phyloP scores from a whole-genome alignment of 2,329 filamentous ascomycete species.

The Diplodia intermedia region DNA sequence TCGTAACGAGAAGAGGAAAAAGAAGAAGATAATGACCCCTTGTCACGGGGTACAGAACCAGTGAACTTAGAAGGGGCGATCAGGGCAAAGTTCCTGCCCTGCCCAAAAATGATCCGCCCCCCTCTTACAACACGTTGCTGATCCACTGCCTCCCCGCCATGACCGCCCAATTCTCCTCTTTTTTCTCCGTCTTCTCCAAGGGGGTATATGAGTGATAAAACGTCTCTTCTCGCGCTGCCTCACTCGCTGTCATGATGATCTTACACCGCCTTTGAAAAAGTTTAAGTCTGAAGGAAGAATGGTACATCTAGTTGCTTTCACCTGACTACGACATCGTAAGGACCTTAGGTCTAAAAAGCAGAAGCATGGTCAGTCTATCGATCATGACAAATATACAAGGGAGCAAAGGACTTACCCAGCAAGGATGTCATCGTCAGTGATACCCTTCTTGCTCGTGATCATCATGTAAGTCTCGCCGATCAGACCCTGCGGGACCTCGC shows the following conservation, averaged over 20 bases:
- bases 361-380: neutral
- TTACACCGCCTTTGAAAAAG: neutral
- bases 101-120: neutral
- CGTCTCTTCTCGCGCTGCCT: neutral
- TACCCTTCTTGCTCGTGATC: slow-evolving; percentile 60
- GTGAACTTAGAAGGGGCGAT: neutral
- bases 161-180: neutral
- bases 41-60: neutral
- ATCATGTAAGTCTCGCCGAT: slow-evolving; percentile 72
- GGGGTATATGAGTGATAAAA: neutral
- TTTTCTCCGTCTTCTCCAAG: neutral
- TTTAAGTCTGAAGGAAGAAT: neutral
- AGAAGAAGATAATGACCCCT: neutral
- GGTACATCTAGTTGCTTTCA: neutral
- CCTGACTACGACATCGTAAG: slow-evolving; percentile 21
- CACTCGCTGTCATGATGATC: neutral
- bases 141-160: neutral
- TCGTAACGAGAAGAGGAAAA: slow-evolving; percentile 6
- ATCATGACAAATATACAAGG: neutral
- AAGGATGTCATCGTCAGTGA: slow-evolving; percentile 60
- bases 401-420: slow-evolving; percentile 56
- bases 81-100: slow-evolving; percentile 6
- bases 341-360: slow-evolving; percentile 7
- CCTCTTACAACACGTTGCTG: neutral
- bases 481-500: slow-evolving; percentile 67